Conservation (phyloP, 2,329 filamentous ascomycete species). For the Fusarium veterinarium region DNA sequence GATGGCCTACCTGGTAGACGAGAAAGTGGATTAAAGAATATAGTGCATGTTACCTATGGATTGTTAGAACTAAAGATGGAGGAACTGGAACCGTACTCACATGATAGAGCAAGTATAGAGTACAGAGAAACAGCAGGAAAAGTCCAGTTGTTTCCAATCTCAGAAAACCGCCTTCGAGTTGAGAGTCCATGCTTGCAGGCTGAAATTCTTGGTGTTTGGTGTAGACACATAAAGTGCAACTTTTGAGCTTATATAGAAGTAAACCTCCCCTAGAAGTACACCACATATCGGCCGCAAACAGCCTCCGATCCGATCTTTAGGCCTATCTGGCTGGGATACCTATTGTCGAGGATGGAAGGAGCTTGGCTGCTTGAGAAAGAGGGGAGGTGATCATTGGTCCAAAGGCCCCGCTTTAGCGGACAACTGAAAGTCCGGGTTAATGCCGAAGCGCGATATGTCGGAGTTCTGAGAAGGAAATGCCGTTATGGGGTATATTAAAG, state of each 20-base stretch:
- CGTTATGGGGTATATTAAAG: not conserved
- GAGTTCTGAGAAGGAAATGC: not conserved
- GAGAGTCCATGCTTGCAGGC: not conserved
- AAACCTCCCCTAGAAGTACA: accelerated
- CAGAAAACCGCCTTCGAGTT: accelerated
- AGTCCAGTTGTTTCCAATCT: no score
- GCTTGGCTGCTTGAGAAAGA: no score
- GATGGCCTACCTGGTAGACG: not conserved
- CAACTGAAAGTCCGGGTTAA: not conserved
- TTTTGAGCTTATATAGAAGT: accelerated
- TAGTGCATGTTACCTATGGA: accelerated
- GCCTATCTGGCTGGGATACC: accelerated
- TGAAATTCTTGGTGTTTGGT: not conserved
- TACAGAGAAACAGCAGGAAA: not conserved
- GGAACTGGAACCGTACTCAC: accelerated
- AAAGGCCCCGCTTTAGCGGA: not conserved
- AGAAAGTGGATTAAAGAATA: not conserved
- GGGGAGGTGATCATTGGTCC: not conserved
- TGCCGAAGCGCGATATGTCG: not conserved
- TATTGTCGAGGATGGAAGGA: not conserved
- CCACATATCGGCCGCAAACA: accelerated
- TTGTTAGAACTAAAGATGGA: accelerated
- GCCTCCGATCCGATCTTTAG: not conserved
- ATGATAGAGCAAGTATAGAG: accelerated
- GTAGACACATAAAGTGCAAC: accelerated